Base-by-base conservation (phyloP, 1,284 basidiomycete species). In the Austroboletus novae-zelandiae region DNA sequence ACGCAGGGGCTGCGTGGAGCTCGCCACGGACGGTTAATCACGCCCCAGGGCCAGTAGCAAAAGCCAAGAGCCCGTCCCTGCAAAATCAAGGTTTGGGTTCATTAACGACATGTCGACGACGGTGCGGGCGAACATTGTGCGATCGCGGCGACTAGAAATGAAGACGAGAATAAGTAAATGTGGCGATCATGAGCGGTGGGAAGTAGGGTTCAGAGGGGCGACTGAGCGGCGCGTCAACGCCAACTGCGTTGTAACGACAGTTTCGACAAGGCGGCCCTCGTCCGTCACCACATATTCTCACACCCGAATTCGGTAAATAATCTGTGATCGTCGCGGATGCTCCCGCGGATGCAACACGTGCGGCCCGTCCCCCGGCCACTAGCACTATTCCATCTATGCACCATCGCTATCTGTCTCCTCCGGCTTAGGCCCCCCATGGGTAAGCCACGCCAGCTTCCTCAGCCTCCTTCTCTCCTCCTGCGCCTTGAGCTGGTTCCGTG, bases 401-500 rank as follows among this genome's bases (percentile, higher is more conserved):
- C 55, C 54, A 51, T 54, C 85, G 56, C 80, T 82, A 57, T 91
- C 88, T 18, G 85, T 91, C 58, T 91, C 88, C 65, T 91, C 88
- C 48, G 89, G 88, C 61, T 83, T 87, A 35, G 81, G 79, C 27
- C 81, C 92, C 47, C 94, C 94, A 64, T 81, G 82, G 18, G 79
- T 83, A 53, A 97, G 74, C 92, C 92, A 98, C 55, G 81, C 77
- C 54, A 96, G 66, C 73, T 94, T 94, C 59, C 92, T 77, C 62
- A 85, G 67, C 57, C 84, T 76, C 64, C 90, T 75, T 53, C 92
- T 77, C 71, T 94, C 92, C 69, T 93, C 91, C 69, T 84, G 86
- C 9, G 81, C 91, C 72, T 97, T 97, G 57, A 88, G 42, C 69
- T 96, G 91, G 73, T 97, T 97, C 55, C 94, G 80, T 9, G 94